phyloP scores from a whole-genome alignment of 495 filamentous ascomycete species.

The Astrothelium subdiscretum region DNA sequence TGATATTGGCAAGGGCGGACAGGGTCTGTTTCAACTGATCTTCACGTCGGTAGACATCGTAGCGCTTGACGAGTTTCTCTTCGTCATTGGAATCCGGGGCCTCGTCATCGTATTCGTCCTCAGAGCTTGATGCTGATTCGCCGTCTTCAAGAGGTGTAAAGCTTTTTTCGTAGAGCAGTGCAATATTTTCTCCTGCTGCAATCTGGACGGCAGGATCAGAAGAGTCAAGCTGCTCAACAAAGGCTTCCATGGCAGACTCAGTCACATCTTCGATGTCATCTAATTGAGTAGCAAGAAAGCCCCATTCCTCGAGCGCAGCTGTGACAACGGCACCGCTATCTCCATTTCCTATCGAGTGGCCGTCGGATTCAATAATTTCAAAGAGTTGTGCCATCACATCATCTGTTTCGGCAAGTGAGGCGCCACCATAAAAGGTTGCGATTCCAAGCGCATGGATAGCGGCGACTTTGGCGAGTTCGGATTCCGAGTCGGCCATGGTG shows the following conservation, averaged over 20 bases:
- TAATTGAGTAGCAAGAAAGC: constrained; percentile 68
- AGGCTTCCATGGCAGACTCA: constrained; percentile 66
- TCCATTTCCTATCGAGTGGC: constrained; percentile 56
- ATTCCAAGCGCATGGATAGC: constrained; percentile 66
- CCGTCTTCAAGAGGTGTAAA: constrained; percentile 48
- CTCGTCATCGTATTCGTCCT: constrained; percentile 22
- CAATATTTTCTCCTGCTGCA: constrained; percentile 81
- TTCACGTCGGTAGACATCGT: constrained; percentile 27
- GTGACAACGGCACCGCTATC: constrained; percentile 69
- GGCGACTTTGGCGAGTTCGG: constrained; percentile 51
- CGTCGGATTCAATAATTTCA: constrained; percentile 80
- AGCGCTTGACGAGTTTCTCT: constrained; percentile 41
- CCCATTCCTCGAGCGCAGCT: constrained; percentile 81
- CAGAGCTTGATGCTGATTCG: constrained; percentile 37
- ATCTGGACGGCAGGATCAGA: constrained; percentile 66
- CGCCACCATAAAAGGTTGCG: constrained; percentile 69
- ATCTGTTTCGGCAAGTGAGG: constrained; percentile 53
- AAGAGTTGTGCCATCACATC: constrained; percentile 74
- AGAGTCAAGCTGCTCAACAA: constrained; percentile 81
- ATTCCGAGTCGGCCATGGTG: constrained; percentile 58
- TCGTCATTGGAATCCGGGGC: constrained; percentile 13
- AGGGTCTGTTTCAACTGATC: constrained; percentile 39
- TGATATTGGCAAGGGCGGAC: constrained; percentile 43
- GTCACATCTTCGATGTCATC: constrained; percentile 69
- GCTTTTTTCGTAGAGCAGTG: constrained; percentile 76